These are phyloP conservation scores for Penicilliopsis zonata DNA, from an alignment of 495 filamentous ascomycete species.

Conservation along the genomic window DNA sequence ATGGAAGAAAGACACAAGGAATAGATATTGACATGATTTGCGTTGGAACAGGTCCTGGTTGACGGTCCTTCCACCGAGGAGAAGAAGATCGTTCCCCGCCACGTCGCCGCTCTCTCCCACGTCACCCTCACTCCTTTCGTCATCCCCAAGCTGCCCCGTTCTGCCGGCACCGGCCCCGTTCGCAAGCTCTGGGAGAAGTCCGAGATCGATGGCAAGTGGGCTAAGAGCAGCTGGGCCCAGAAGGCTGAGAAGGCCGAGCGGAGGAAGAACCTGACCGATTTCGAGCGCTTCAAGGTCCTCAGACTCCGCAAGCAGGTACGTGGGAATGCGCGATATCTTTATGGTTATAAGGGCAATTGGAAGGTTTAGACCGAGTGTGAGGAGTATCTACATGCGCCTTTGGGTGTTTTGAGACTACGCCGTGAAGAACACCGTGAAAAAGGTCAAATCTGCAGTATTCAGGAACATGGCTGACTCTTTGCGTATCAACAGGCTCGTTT, in stretches of 20 bases:
- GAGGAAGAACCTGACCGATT: slow-evolving; percentile 86
- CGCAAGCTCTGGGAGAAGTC: slow-evolving; percentile 76
- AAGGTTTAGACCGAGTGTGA: too few relatives aligned
- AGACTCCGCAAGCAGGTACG: slow-evolving; percentile 90
- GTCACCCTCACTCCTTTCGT: slow-evolving; percentile 83
- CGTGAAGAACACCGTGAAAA: too few relatives aligned
- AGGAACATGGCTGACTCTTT: slow-evolving; percentile 10
- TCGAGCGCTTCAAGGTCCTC: slow-evolving; percentile 99
- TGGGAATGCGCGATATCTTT: slow-evolving; percentile 8
- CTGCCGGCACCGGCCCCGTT: slow-evolving; percentile 68
- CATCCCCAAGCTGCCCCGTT: slow-evolving; percentile 78
- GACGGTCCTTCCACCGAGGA: slow-evolving; percentile 79
- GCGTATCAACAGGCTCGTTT: slow-evolving; percentile 52
- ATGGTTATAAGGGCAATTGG: too few relatives aligned
- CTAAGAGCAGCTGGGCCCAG: slow-evolving; percentile 80
- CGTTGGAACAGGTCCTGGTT: slow-evolving; percentile 63
- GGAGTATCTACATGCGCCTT: too few relatives aligned
- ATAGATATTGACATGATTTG: slow-evolving; percentile 21
- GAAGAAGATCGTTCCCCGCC: slow-evolving; percentile 68
- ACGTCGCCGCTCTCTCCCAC: slow-evolving; percentile 64
- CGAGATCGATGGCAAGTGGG: slow-evolving; percentile 85
- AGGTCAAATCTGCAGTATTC: neutral
- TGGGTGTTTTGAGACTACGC: too few relatives aligned
- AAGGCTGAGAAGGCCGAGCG: slow-evolving; percentile 68
- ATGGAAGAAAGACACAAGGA: slow-evolving; percentile 4